phyloP scores from a whole-genome alignment of 108 stramenopile species.

The Phaeodactylum tricornutum region DNA sequence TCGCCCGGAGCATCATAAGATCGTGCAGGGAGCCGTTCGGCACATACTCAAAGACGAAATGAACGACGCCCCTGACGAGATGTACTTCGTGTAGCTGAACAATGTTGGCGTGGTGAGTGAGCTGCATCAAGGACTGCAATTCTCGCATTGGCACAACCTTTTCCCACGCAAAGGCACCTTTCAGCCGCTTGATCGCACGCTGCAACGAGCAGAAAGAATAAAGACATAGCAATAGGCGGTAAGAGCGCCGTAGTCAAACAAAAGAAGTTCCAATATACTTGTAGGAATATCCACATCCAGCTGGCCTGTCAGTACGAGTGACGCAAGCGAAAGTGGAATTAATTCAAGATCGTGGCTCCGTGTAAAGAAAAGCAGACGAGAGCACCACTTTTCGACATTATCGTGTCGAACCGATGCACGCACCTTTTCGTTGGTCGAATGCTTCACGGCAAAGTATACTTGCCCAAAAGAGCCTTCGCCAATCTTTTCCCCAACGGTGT shows the following conservation, averaged over 20 bases:
- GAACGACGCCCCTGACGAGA: constrained; percentile 24
- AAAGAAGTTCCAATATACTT: too few relatives aligned
- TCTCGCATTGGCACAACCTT: constrained; percentile 84
- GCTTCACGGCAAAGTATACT: constrained; percentile 72
- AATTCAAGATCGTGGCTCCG: background rate
- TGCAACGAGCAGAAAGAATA: constrained; percentile 8
- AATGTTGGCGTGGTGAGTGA: constrained; percentile 36
- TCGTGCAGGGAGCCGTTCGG: constrained; percentile 87
- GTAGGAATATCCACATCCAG: too few relatives aligned
- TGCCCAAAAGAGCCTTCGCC: constrained; percentile 95
- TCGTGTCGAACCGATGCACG: constrained; percentile 15
- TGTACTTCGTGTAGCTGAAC: constrained; percentile 2
- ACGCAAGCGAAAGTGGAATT: background rate
- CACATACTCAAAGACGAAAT: constrained; percentile 97
- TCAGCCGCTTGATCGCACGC: constrained; percentile 67
- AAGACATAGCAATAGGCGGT: background rate
- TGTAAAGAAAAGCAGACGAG: background rate
- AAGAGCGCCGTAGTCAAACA: too few relatives aligned
- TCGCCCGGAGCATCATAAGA: constrained; percentile 33
- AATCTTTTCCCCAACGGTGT: constrained; percentile 71
- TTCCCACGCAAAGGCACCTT: constrained; percentile 67
- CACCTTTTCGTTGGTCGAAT: constrained; percentile 60
- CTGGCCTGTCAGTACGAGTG: background rate
- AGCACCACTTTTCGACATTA: background rate
- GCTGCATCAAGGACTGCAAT: constrained; percentile 63